A percentile compares a stretch with the other conserved stretches of the same genome.
Conservation (phyloP, 1,139 yeast genomes). For the Kodamaea alishanica region DNA sequence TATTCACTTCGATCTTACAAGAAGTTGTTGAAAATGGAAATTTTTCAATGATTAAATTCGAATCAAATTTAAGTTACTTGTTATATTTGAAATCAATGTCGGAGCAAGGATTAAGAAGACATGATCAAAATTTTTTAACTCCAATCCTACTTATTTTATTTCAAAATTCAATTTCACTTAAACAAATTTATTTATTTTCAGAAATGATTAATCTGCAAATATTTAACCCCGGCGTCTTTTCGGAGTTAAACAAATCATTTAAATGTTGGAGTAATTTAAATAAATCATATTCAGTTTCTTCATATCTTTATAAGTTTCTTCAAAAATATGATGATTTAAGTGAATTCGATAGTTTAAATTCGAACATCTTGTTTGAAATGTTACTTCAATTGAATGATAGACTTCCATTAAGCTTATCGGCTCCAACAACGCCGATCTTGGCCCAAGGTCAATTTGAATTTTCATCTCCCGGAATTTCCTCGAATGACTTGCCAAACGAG, state of each 20-base stretch:
- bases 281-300: slow-evolving; percentile 11
- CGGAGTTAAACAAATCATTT: slow-evolving; percentile 25
- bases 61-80: slow-evolving; percentile 26
- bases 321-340: slow-evolving; percentile 21
- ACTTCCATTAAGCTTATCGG: slow-evolving; percentile 43
- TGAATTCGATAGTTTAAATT: slow-evolving; percentile 35
- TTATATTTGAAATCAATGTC: slow-evolving; percentile 39
- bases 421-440: slow-evolving; percentile 43
- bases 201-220: slow-evolving; percentile 35
- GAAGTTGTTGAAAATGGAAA: slow-evolving; percentile 13
- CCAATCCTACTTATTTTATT: slow-evolving; percentile 36
- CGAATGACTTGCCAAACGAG: slow-evolving; percentile 1
- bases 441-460: slow-evolving; percentile 16
- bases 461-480: slow-evolving; percentile 2
- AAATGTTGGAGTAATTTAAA: slow-evolving; percentile 26
- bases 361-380: slow-evolving; percentile 32
- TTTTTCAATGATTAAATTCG: slow-evolving; percentile 19
- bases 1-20: slow-evolving; percentile 25
- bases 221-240: slow-evolving; percentile 28
- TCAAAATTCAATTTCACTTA: slow-evolving; percentile 20
- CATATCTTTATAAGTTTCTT: slow-evolving; percentile 21
- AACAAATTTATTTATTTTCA: slow-evolving; percentile 29
- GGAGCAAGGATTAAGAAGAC: slow-evolving; percentile 36
- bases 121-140: slow-evolving; percentile 40
- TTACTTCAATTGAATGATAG: slow-evolving; percentile 39